Evolutionary conservation across 768 basidiomycete species (phyloP).

Genomic region (Pulveroboletus sp.): DNA sequence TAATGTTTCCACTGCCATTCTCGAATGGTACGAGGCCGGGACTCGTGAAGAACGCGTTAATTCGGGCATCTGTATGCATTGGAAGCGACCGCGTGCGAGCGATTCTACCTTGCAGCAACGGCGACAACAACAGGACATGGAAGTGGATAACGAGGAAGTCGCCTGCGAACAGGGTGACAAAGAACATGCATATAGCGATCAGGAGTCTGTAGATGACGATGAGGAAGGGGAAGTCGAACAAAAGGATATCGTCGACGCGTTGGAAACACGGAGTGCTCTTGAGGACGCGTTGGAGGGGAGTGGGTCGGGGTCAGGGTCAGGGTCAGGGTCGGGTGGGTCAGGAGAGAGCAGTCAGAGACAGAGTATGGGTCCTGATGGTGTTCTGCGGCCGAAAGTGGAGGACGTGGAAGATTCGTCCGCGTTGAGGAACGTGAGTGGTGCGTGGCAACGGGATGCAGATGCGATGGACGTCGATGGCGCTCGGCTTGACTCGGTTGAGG

Average conservation of each 20-base stretch:
- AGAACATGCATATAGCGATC: constrained; percentile 24
- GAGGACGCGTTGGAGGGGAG: constrained; percentile 51
- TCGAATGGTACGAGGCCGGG: constrained; percentile 81
- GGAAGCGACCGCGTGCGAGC: constrained; percentile 47
- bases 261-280: constrained; percentile 51
- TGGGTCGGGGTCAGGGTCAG: constrained; percentile 27
- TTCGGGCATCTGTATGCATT: constrained; percentile 63
- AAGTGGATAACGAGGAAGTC: constrained; percentile 26
- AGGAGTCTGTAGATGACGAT: constrained; percentile 53
- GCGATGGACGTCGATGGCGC: constrained; percentile 34
- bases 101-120: constrained; percentile 28
- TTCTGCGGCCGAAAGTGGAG: constrained; percentile 43
- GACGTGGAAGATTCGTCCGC: constrained; percentile 56
- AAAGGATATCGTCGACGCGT: constrained; percentile 51
- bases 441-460: constrained; percentile 18
- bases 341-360: constrained; percentile 35
- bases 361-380: constrained; percentile 23
- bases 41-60: constrained; percentile 58
- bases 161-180: constrained; percentile 20
- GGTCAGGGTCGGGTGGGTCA: constrained; percentile 28
- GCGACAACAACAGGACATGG: constrained; percentile 25
- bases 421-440: constrained; percentile 23
- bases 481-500: constrained; percentile 24
- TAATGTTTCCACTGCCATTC: constrained; percentile 72
- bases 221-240: constrained; percentile 55